phyloP scores from a whole-genome alignment of 305 asterid species.

The Solanum hybrid region DNA sequence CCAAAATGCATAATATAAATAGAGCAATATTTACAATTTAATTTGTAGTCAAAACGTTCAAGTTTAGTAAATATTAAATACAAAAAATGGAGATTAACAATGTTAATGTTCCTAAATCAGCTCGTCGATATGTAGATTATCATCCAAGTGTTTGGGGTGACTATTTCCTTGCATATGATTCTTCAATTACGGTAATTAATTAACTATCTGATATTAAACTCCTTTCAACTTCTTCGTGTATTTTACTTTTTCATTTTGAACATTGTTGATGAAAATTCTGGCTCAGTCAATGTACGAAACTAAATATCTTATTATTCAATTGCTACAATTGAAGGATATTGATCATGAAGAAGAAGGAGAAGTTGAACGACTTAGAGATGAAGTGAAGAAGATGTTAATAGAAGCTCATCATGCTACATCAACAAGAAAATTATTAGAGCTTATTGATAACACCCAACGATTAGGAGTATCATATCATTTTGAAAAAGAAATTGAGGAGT shows the following conservation, averaged over 20 bases:
- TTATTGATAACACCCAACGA: slow-evolving; percentile 1
- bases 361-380: neutral
- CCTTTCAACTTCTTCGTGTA: neutral
- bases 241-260: neutral
- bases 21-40: neutral
- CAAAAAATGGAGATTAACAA: neutral
- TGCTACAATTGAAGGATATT: neutral
- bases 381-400: slow-evolving; percentile 2
- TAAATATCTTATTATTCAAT: too few species aligned
- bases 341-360: neutral
- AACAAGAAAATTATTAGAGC: neutral
- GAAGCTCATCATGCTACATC: neutral
- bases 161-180: slow-evolving; percentile 9
- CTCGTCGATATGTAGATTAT: slow-evolving; percentile 2
- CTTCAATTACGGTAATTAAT: slow-evolving; percentile 1
- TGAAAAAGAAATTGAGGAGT: neutral
- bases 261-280: neutral
- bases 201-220: neutral
- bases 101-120: neutral
- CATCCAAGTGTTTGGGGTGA: slow-evolving; percentile 12
- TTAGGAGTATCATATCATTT: slow-evolving; percentile 14
- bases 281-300: neutral
- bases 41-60: neutral
- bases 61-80: neutral
- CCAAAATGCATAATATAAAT: neutral